Conservation (phyloP, 306 rosid species). For the Carpinus viminea region DNA sequence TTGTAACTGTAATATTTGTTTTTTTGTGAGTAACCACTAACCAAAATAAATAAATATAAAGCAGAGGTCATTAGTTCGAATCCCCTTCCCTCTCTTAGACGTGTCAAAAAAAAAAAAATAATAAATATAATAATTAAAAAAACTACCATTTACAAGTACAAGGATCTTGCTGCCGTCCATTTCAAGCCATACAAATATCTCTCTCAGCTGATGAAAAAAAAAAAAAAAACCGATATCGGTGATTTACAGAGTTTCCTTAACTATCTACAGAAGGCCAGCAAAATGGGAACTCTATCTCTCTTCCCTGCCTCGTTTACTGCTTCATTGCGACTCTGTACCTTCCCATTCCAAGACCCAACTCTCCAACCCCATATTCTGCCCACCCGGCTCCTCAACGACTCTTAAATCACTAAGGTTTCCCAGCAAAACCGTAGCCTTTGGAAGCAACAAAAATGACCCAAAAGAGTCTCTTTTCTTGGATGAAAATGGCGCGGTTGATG, state of each 20-base stretch:
- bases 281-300: slow-evolving; percentile 52
- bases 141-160: no score
- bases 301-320: slow-evolving; percentile 25
- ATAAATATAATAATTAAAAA: no score
- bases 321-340: slow-evolving; percentile 23
- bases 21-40: no score
- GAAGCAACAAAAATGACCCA: slow-evolving; percentile 40
- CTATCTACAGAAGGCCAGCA: not conserved
- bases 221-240: not conserved
- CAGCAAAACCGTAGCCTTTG: slow-evolving; percentile 24
- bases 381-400: slow-evolving; percentile 24
- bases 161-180: not conserved
- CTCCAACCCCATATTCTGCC: slow-evolving; percentile 18
- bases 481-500: slow-evolving; percentile 61
- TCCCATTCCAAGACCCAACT: slow-evolving; percentile 27
- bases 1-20: no score
- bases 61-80: no score
- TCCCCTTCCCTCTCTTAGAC: no score
- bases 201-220: no score
- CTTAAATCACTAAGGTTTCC: slow-evolving; percentile 21
- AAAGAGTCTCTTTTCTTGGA: slow-evolving; percentile 61
- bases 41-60: no score
- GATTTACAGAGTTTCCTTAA: not conserved
- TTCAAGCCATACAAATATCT: not conserved
- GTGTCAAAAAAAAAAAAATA: no score